Base-by-base conservation (phyloP, 208 protist genomes). In the Zelonia costaricensis region DNA sequence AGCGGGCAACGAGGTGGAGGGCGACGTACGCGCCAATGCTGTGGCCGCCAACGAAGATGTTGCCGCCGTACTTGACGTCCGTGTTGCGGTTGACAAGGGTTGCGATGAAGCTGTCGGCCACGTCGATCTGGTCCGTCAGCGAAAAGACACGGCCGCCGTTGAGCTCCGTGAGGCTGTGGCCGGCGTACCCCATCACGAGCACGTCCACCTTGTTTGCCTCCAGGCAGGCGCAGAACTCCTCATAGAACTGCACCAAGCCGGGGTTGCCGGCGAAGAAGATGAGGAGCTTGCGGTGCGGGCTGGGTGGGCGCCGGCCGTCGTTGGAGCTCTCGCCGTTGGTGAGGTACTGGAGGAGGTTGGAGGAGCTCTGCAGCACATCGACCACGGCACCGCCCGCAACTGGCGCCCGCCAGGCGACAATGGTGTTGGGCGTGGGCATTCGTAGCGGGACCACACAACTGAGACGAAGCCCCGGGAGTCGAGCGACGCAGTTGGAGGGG, bases 21-120 rank as follows among this genome's bases (percentile, higher is more conserved):
- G 73, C 82, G 8, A 93, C 56, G 62, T 91, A 90, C 13, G 76
- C 82, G n/a, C 86, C 86, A 45, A 93, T 88, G 56, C 86, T 93
- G 55, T 93, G 86, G 3, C 86, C 86, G n/a, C 62, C 86, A 31
- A 90, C 65, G 45, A 74, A 91, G 9, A 92, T 59, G 55, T 77
- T 60, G 13, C 71, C 59, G 1, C 57, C 56, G 61, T 92, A 92
- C 63, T 63, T 71, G 9, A 35, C 27, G 13, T 47, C 48, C n/a
- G 43, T 18, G 10, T 56, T 61, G 7, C 43, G 25, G 30, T 69
- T 69, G 10, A 82, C 7, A 8, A 87, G 35, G 0, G 59, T 44
- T 1, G 25, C 44, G 0, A 78, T 35, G 61, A 93, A 90, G 22
- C 78, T 68, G 30, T 79, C 74, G 2, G 80, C 82, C 5, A 81